Percentiles rank a stretch among this genome's conserved stretches.
Conservation (phyloP, 2,329 filamentous ascomycete species). For the Hypoxylon sp. region DNA sequence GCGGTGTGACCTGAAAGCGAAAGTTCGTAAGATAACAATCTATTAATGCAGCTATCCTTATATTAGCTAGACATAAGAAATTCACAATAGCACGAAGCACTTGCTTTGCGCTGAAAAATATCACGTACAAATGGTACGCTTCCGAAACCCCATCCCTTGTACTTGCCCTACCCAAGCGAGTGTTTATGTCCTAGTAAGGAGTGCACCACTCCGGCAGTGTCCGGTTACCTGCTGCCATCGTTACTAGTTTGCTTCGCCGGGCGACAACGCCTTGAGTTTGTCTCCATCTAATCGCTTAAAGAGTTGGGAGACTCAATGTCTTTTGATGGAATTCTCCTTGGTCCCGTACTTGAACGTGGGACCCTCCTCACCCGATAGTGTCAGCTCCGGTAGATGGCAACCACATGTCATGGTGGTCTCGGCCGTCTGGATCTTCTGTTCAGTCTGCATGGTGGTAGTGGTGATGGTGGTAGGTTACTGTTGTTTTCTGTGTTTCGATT, state of each 20-base stretch:
- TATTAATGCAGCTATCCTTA: too few relatives aligned
- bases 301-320: conserved; percentile 4
- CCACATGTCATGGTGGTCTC: neutral
- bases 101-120: too few relatives aligned
- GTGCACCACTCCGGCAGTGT: conserved; percentile 1
- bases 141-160: too few relatives aligned
- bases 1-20: too few relatives aligned
- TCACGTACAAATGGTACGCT: too few relatives aligned
- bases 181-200: conserved; percentile 1
- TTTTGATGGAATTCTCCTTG: conserved; percentile 17
- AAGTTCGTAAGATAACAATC: too few relatives aligned
- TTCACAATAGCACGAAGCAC: too few relatives aligned
- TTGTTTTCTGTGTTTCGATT: neutral
- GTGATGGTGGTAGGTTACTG: too few relatives aligned
- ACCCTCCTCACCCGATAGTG: conserved; percentile 15
- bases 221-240: conserved; percentile 10
- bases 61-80: too few relatives aligned
- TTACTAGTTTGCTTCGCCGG: neutral
- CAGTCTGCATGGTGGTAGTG: too few relatives aligned
- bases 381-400: conserved; percentile 20
- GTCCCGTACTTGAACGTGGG: conserved; percentile 8
- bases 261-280: conserved; percentile 1
- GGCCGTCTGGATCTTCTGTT: too few relatives aligned
- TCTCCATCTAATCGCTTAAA: conserved; percentile 1
- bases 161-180: conserved; percentile 1